Conservation (phyloP, 768 basidiomycete genomes). For the Ramaria sp. region DNA sequence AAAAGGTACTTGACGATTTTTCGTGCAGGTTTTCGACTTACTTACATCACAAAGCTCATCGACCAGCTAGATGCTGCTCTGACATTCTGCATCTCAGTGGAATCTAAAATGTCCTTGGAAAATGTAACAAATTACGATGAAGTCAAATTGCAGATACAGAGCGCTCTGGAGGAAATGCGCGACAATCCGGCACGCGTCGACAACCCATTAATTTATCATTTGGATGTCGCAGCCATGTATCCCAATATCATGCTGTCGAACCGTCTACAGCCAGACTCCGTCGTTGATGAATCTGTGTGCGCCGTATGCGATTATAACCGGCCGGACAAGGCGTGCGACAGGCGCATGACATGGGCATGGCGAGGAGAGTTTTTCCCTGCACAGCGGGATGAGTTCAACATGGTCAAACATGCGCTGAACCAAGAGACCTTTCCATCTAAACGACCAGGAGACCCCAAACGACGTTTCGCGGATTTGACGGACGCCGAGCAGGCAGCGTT, state of each 20-base stretch:
- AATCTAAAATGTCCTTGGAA: slow-evolving; percentile 68
- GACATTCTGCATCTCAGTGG: slow-evolving; percentile 78
- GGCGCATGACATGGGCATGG: slow-evolving; percentile 18
- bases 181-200: slow-evolving; percentile 85
- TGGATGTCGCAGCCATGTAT: slow-evolving; percentile 99
- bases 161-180: slow-evolving; percentile 77
- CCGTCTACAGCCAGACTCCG: slow-evolving; percentile 94
- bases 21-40: not conserved
- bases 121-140: slow-evolving; percentile 92
- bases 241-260: slow-evolving; percentile 99
- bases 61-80: slow-evolving; percentile 90
- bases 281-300: slow-evolving; percentile 92
- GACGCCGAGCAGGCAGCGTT: slow-evolving; percentile 83
- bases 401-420: slow-evolving; percentile 95
- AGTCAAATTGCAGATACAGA: slow-evolving; percentile 69
- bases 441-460: slow-evolving; percentile 56
- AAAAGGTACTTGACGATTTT: slow-evolving; percentile 42
- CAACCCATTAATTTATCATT: slow-evolving; percentile 93
- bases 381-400: slow-evolving; percentile 94
- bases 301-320: slow-evolving; percentile 98
- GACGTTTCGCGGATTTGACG: slow-evolving; percentile 77
- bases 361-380: slow-evolving; percentile 42
- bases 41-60: slow-evolving; percentile 51
- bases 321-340: slow-evolving; percentile 90
- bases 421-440: slow-evolving; percentile 87